These are phyloP conservation scores for Chloris gayana DNA, from an alignment of 176 grass and related monocot species.

Conservation along the genomic window DNA sequence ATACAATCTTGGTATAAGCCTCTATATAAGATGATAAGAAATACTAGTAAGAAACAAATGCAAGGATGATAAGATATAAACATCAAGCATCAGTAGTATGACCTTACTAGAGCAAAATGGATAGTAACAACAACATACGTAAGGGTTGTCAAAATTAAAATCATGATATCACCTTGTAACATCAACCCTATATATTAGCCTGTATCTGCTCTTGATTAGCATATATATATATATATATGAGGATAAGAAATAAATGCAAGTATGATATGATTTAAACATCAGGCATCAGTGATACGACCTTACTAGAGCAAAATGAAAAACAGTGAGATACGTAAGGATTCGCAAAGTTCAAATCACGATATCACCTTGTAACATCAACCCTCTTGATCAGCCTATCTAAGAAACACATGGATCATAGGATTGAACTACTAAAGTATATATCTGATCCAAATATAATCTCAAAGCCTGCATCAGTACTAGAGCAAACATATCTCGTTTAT, in stretches of 20 bases:
- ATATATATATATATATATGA: background rate
- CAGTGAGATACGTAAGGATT: background rate
- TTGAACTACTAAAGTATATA: background rate
- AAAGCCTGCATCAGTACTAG: background rate
- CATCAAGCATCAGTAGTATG: background rate
- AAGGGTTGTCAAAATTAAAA: constrained; percentile 7
- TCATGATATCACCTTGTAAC: background rate
- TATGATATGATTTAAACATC: background rate
- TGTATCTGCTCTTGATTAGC: background rate
- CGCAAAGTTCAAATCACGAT: constrained; percentile 1
- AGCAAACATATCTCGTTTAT: background rate
- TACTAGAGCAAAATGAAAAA: background rate
- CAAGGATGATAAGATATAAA: background rate
- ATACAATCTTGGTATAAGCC: too few species aligned
- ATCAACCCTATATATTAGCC: background rate
- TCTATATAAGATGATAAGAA: background rate
- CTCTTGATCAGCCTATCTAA: too few species aligned
- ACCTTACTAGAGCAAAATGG: background rate
- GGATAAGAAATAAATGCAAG: constrained; percentile 30
- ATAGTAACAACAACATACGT: background rate
- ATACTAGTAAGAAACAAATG: background rate
- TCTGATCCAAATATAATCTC: background rate
- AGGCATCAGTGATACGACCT: background rate
- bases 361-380: background rate
- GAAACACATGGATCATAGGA: background rate